Percentiles rank a stretch among this genome's conserved stretches.
Evolutionary conservation across 225 moss, liverwort and hornwort genomes (phyloP).

Genomic region (Pseudisothecium myosuroides): DNA sequence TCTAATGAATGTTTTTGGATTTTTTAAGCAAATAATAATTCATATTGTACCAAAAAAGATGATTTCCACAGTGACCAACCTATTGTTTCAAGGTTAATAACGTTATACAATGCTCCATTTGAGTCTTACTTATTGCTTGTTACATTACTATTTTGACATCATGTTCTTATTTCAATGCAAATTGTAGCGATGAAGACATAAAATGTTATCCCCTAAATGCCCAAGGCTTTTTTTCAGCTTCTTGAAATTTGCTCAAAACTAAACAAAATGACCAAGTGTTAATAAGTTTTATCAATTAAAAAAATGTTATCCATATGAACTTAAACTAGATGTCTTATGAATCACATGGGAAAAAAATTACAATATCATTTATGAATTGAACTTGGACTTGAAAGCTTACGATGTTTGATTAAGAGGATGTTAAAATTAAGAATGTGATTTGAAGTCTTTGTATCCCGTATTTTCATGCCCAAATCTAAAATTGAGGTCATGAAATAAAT

Average conservation of each 20-base stretch:
- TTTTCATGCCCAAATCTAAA: background rate
- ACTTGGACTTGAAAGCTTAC: background rate
- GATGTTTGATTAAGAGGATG: background rate
- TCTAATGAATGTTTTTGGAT: too few species aligned
- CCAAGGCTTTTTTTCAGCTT: background rate
- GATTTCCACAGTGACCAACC: background rate
- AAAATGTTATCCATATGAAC: rapidly evolving
- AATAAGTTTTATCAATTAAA: background rate
- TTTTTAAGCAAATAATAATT: too few species aligned
- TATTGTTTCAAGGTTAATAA: background rate
- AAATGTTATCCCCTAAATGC: background rate
- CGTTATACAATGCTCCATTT: background rate
- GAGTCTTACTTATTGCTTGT: background rate
- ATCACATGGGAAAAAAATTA: background rate
- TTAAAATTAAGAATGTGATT: background rate
- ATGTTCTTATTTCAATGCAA: background rate
- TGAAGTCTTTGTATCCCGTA: background rate
- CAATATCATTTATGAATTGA: background rate
- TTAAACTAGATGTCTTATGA: background rate
- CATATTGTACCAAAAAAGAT: too few species aligned
- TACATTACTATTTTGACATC: background rate
- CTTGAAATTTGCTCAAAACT: background rate
- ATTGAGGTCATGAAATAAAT: background rate
- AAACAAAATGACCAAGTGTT: background rate
- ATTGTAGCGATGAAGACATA: background rate